Percentiles rank a stretch among this genome's conserved stretches.
Conservation (phyloP, 208 protist species). For the Zelonia costaricensis region DNA sequence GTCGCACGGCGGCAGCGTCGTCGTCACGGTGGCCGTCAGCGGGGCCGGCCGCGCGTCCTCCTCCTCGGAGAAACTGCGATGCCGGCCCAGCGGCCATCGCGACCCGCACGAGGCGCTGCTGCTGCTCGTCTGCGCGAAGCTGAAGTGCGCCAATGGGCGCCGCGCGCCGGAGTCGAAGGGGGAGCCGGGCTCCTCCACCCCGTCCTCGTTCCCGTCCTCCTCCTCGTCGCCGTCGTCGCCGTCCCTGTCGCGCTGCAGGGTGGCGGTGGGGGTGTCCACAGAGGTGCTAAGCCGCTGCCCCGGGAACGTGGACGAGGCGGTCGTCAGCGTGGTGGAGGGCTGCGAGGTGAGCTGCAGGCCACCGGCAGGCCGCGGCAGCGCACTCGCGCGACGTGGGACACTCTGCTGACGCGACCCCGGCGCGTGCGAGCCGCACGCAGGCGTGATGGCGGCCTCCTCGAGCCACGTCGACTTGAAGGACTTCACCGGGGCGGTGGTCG, state of each 20-base stretch:
- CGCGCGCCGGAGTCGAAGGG: conserved; percentile 2
- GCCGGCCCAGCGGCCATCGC: not conserved
- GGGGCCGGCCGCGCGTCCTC: not conserved
- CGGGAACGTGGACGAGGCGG: no score
- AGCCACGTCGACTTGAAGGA: conserved; percentile 11
- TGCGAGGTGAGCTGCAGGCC: no score
- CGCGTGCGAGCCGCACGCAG: not conserved
- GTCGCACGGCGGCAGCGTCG: not conserved
- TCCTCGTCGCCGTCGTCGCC: not conserved
- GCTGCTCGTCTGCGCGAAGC: not conserved
- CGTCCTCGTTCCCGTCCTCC: conserved; percentile 1
- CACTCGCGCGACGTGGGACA: not conserved
- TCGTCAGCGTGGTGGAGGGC: no score
- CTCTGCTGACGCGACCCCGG: not conserved
- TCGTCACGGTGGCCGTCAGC: not conserved
- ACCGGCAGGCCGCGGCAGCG: no score
- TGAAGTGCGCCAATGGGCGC: conserved; percentile 7
- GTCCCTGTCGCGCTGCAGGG: not conserved
- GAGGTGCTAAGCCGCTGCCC: no score
- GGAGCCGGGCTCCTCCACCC: conserved; percentile 10
- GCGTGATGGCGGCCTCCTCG: conserved; percentile 6
- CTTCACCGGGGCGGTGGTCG: not conserved
- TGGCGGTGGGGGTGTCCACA: no score
- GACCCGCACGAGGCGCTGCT: conserved; percentile 5
- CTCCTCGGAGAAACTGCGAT: conserved; percentile 10